Evolutionary conservation across 768 basidiomycete genomes (phyloP), one percentile per base, ranked within the genome.

Genomic region (Nidularia sp.): DNA sequence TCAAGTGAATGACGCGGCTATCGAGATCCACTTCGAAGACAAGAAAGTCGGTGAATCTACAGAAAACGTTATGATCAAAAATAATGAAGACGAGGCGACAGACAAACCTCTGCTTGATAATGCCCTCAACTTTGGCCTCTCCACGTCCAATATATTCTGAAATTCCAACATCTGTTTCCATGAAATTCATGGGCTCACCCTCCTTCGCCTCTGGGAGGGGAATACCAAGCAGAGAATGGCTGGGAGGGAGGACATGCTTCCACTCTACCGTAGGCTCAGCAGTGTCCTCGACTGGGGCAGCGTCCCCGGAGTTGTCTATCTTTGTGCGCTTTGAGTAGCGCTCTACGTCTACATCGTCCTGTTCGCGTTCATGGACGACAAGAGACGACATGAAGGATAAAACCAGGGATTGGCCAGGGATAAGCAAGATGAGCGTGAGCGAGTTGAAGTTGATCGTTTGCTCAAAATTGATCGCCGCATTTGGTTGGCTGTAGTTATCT

Each of bases 31-130:
- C 86, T 70, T 99, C 97, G 61, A 80, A 88, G 15, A 99, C 97
- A 60, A 98, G 61, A 65, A 99, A 99, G 69, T 99, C 97, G 39
- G 96, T 96, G 67, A 98, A 98, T 61, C 95, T 97, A 62, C 8
- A 12, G 44, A 2, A 12, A 8, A 45, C 22, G 8, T 8, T 12
- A 8, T 45, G 29, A 10, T 48, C 45, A 43, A 51, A 51, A 56
- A 42, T 48, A 44, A 44, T 45, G 47, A 34, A 47, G 9, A 12
- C 12, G 10, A 48, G 5, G 45, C 41, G 3, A 3, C 8, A 15
- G 9, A 63, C 79, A 55, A 53, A 93, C 95, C 96, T 79, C 72
- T 98, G 96, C 70, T 98, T 98, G 68, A 98, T 98, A 62, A 98
- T 96, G 4, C 92, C 96, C 48, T 86, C 80, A 57, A 98, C 84